These are phyloP conservation scores for Lepiota venenata DNA, from an alignment of 768 basidiomycete species.

Conservation along the genomic window DNA sequence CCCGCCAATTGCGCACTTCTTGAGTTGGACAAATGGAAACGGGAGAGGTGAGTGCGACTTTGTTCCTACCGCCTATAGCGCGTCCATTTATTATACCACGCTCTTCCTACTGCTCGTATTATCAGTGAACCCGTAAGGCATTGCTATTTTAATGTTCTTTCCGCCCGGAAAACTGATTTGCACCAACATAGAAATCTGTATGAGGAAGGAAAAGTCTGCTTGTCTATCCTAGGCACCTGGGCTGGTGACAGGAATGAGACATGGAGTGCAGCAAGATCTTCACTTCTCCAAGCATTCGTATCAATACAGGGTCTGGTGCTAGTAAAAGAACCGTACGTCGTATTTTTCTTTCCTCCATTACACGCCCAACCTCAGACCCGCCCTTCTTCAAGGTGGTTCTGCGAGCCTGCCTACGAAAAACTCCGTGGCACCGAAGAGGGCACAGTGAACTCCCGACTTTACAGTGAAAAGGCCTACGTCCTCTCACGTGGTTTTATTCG, in stretches of 20 bases:
- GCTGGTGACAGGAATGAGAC: constrained; percentile 83
- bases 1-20: constrained; percentile 87
- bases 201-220: constrained; percentile 92
- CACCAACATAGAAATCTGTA: constrained; percentile 72
- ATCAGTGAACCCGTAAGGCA: constrained; percentile 73
- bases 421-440: constrained; percentile 89
- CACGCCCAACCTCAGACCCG: constrained; percentile 3
- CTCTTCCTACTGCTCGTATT: background rate
- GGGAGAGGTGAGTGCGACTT: constrained; percentile 59
- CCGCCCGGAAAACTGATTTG: background rate
- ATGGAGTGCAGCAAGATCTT: constrained; percentile 84
- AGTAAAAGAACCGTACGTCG: constrained; percentile 84
- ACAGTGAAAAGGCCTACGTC: constrained; percentile 92
- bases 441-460: constrained; percentile 84
- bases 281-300: constrained; percentile 86
- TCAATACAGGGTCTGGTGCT: constrained; percentile 93
- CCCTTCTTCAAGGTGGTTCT: constrained; percentile 64
- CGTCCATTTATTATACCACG: constrained; percentile 8
- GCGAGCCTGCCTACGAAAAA: constrained; percentile 93
- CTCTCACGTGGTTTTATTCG: constrained; percentile 87
- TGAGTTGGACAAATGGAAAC: constrained; percentile 93
- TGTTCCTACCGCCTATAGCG: background rate
- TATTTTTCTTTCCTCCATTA: background rate
- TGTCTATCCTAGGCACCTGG: constrained; percentile 93
- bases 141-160: background rate